Base-by-base conservation (phyloP, 768 basidiomycete species). In the Boletus edulis region DNA sequence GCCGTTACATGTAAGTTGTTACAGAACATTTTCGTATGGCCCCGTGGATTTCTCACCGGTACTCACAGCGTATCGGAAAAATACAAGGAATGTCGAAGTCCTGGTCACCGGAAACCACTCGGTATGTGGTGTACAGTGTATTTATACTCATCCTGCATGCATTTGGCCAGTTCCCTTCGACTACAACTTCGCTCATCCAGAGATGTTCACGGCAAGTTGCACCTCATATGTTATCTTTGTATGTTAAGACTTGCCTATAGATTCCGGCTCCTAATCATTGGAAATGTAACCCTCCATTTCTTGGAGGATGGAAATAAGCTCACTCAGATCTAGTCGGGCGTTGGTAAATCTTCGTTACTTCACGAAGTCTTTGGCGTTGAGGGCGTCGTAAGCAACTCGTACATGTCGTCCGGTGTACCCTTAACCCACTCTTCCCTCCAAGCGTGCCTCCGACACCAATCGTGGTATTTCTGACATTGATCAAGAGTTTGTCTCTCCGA, bases 211-310 rank as follows among this genome's bases (percentile, higher is more conserved):
- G 17, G 60, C 62, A 20, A 22, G 22, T 24, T 24, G 22, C 3
- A n/a, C n/a, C n/a, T n/a, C n/a, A n/a, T n/a, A n/a, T n/a, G n/a
- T n/a, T 20, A 17, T 18, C 12, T 4, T 35, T 29, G 5, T 18
- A 18, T 6, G 3, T 31, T 48, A 10, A 51, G 22, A 10, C 2
- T 22, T 11, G 3, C 14, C 1, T 24, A 13, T 34, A 63, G 61
- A 34, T 63, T 62, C 43, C 49, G 61, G 14, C 41, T 63, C n/a
- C 9, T 62, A 32, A 35, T 62, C 1, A 62, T 62, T 10, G 61
- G 61, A 2, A 63, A 62, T 51, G 61, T 62, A 35, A 52, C 4
- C 4, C 1, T 22, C 17, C 5, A 1, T 40, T 34, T 24, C n/a
- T 10, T 47, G 12, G 3, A 5, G 3, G n/a, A 43, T 35, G 18